Conservation (phyloP, 345 rosid genomes). For the Barbarea vulgaris region DNA sequence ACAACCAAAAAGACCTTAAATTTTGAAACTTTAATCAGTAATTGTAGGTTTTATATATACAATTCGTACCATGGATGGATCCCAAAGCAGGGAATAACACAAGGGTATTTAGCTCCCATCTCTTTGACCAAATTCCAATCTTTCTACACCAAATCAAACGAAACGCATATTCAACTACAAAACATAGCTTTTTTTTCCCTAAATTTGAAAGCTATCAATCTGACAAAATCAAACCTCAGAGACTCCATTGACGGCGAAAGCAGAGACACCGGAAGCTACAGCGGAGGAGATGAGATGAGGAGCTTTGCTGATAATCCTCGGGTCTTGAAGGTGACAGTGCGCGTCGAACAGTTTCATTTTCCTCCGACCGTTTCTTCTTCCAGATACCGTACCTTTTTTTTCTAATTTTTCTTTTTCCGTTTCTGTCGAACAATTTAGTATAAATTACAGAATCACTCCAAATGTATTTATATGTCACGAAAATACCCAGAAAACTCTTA, state of each 20-base stretch:
- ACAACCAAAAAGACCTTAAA: neutral
- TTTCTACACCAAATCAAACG: constrained; percentile 46
- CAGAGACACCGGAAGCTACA: constrained; percentile 56
- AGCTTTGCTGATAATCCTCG: constrained; percentile 63
- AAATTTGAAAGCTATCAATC: constrained; percentile 3
- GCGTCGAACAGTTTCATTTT: constrained; percentile 78
- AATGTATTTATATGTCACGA: neutral
- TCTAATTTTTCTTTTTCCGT: neutral
- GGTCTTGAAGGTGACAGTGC: constrained; percentile 98
- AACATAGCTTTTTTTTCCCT: neutral
- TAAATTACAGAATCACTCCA: neutral
- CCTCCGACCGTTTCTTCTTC: constrained; percentile 12
- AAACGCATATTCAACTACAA: neutral
- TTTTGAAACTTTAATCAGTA: constrained; percentile 3
- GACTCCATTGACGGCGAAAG: constrained; percentile 87
- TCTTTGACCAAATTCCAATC: constrained; percentile 86
- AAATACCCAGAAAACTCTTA: neutral
- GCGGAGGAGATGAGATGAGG: constrained; percentile 68
- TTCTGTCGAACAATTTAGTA: neutral
- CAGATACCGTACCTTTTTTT: neutral
- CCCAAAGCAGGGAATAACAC: constrained; percentile 87
- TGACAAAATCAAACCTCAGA: constrained; percentile 50
- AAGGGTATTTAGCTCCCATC: constrained; percentile 63
- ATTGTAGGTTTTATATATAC: neutral
- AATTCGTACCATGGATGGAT: constrained; percentile 79